phyloP scores from a whole-genome alignment of 2,329 filamentous ascomycete species.

The Ceratocystis variospora region DNA sequence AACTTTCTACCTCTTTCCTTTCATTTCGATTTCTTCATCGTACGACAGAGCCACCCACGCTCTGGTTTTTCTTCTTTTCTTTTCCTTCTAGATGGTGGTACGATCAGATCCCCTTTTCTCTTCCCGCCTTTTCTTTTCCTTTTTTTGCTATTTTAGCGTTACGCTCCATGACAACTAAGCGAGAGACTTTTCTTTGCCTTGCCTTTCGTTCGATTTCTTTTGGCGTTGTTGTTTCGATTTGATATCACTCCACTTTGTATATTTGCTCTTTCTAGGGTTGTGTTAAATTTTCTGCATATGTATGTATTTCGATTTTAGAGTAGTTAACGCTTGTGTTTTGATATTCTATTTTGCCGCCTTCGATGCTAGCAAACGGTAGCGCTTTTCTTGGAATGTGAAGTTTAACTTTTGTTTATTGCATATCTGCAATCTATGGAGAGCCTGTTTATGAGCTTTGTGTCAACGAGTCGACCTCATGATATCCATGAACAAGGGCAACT shows the following conservation, averaged over 20 bases:
- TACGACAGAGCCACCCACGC: background rate
- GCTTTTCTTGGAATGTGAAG: too few relatives aligned
- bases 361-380: background rate
- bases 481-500: background rate
- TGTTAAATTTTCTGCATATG: background rate
- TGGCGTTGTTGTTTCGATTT: background rate
- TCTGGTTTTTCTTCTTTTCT: constrained; percentile 5
- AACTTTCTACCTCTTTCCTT: background rate
- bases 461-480: background rate
- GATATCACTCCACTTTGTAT: constrained; percentile 6
- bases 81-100: background rate
- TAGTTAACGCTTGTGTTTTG: background rate
- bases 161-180: background rate
- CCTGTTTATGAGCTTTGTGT: background rate
- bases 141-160: constrained; percentile 4
- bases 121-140: background rate
- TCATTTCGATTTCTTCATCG: background rate
- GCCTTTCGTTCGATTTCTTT: background rate
- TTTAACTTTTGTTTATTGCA: background rate
- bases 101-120: background rate
- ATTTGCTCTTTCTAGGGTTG: background rate
- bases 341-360: background rate
- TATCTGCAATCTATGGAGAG: background rate
- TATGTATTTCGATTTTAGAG: background rate
- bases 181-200: too few relatives aligned